Percentiles rank a stretch among this genome's conserved stretches.
phyloP scores from a whole-genome alignment of 2,329 filamentous ascomycete genomes.

The Westerdykella aurantiaca region DNA sequence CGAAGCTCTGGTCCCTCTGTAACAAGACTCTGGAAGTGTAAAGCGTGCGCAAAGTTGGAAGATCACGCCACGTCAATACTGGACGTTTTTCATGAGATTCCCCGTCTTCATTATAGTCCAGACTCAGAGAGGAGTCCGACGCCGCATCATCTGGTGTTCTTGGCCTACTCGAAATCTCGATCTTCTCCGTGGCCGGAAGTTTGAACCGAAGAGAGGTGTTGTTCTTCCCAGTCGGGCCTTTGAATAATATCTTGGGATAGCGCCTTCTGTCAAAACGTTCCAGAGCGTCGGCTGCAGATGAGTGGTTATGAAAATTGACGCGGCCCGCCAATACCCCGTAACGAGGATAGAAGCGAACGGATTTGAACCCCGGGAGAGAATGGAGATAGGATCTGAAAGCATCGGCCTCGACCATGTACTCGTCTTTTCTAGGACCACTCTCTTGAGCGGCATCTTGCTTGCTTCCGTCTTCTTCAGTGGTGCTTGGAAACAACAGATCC shows the following conservation, averaged over 20 bases:
- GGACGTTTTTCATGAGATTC: slow-evolving; percentile 2
- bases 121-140: slow-evolving; percentile 10
- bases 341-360: slow-evolving; percentile 16
- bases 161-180: slow-evolving; percentile 1
- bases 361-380: slow-evolving; percentile 14
- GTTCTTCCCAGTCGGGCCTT: slow-evolving; percentile 7
- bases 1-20: slow-evolving; percentile 23
- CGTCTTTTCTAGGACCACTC: background rate
- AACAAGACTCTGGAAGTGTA: slow-evolving; percentile 21
- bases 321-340: slow-evolving; percentile 19
- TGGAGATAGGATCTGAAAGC: slow-evolving; percentile 14
- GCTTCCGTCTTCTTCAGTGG: slow-evolving; percentile 1
- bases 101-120: slow-evolving; percentile 8
- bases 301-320: slow-evolving; percentile 13
- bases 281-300: slow-evolving; percentile 11
- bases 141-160: background rate
- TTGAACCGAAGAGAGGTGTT: slow-evolving; percentile 17
- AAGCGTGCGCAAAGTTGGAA: slow-evolving; percentile 23
- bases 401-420: slow-evolving; percentile 12
- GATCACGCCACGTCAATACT: slow-evolving; percentile 12
- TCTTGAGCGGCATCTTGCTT: slow-evolving; percentile 1
- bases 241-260: slow-evolving; percentile 14
- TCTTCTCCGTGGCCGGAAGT: slow-evolving; percentile 2
- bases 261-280: slow-evolving; percentile 10
- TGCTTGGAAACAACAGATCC: slow-evolving; percentile 10